Evolutionary conservation across 345 rosid genomes (phyloP).

Genomic region (Populus deltoides): DNA sequence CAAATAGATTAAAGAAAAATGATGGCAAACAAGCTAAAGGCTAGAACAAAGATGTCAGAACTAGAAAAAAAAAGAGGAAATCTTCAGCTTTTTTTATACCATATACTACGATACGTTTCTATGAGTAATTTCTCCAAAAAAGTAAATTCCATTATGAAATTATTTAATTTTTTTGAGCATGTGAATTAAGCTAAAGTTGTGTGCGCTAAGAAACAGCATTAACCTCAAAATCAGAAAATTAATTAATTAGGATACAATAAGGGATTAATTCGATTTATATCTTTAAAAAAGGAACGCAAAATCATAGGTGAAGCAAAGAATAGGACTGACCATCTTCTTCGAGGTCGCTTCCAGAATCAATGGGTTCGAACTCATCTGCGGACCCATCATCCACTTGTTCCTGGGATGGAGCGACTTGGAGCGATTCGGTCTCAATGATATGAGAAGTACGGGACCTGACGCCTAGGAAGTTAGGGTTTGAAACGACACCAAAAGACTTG

Average conservation of each 20-base stretch:
- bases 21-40: too few relatives aligned
- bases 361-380: slow-evolving; percentile 46
- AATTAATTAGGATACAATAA: neutral
- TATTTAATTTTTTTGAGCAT: too few relatives aligned
- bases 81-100: too few relatives aligned
- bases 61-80: too few relatives aligned
- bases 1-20: too few relatives aligned
- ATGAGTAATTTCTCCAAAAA: too few relatives aligned
- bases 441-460: slow-evolving; percentile 70
- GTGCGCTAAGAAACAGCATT: too few relatives aligned
- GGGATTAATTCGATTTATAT: neutral
- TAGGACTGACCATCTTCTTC: slow-evolving; percentile 74
- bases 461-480: slow-evolving; percentile 83
- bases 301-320: neutral
- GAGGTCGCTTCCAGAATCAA: slow-evolving; percentile 82
- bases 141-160: too few relatives aligned
- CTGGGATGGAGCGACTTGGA: slow-evolving; percentile 58
- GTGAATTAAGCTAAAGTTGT: too few relatives aligned
- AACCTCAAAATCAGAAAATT: neutral
- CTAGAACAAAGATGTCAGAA: too few relatives aligned
- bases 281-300: neutral
- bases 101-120: too few relatives aligned
- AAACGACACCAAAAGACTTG: slow-evolving; percentile 81
- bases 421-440: slow-evolving; percentile 59
- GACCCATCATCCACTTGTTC: slow-evolving; percentile 24